Base-by-base conservation (phyloP, 208 protist species). In the Herpetomonas tarakana region DNA sequence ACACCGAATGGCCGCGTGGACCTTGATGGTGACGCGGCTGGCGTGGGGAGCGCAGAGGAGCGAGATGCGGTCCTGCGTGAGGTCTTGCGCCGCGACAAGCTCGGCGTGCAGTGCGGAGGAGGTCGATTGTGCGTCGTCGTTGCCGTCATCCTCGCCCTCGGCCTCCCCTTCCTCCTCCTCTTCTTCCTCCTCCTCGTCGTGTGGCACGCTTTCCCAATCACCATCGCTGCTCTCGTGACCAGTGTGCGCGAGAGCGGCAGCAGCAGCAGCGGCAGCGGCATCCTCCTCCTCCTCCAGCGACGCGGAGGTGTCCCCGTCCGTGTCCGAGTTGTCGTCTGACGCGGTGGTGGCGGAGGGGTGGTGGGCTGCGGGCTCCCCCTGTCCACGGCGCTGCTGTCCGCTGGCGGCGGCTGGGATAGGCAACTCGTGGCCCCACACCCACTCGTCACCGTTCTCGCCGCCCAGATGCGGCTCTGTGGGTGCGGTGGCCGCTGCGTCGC, bases 141-240 rank as follows among this genome's bases (percentile, higher is more conserved):
- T n/a, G n/a, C n/a, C n/a, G n/a, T n/a, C n/a, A n/a, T n/a, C n/a
- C n/a, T n/a, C n/a, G n/a, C n/a, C 12, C 58, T 28, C 30, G 59
- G 29, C 25, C 44, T 66, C 41, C 3, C 45, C 38, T 14, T 39
- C 52, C 21, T 39, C 59, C 2, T 67, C 45, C 29, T 52, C 44
- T 18, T 19, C 58, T 29, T 41, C 38, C 24, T 73, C 60, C 52
- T 59, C 53, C 28, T 60, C 60, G 29, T n/a, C 52, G 18, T 53
- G 50, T 2, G 16, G 29, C 29, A 56, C 52, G 4, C 38, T 53
- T 14, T 47, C 41, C 24, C 30, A 51, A 25, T 59, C 61, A 24
- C 54, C 41, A 1, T 52, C 60, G 11, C 30, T n/a, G 30, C 46
- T 16, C 11, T 52, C 57, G 18, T 56, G 45, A 22, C 70, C 66